Conservation (phyloP, 352 stramenopile genomes). For the Phytophthora megakarya region DNA sequence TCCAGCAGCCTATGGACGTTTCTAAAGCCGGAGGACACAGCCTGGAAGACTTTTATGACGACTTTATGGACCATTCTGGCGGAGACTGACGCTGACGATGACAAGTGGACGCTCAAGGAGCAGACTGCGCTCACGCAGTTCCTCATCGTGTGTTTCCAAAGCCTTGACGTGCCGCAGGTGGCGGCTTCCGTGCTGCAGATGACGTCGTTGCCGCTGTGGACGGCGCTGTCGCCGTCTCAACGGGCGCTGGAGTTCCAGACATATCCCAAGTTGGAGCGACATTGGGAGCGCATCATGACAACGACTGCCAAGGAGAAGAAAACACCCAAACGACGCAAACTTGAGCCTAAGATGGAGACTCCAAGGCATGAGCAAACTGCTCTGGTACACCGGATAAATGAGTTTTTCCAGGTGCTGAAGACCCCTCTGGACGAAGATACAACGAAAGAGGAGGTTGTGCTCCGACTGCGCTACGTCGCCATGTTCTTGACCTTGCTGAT, state of each 20-base stretch:
- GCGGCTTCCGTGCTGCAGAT: constrained; percentile 61
- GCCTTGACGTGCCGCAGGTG: constrained; percentile 57
- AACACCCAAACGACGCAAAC: constrained; percentile 42
- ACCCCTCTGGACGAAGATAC: constrained; percentile 32
- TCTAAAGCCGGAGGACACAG: constrained; percentile 24
- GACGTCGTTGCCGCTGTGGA: constrained; percentile 70
- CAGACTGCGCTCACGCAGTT: constrained; percentile 64
- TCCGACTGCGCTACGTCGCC: constrained; percentile 51
- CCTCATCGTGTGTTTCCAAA: constrained; percentile 62
- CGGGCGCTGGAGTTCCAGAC: constrained; percentile 63
- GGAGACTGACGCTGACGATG: constrained; percentile 22
- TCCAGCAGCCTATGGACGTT: constrained; percentile 30
- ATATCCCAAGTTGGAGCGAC: constrained; percentile 68
- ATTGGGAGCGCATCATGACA: constrained; percentile 56
- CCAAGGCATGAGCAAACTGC: constrained; percentile 34
- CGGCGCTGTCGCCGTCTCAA: constrained; percentile 58
- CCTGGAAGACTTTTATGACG: constrained; percentile 46
- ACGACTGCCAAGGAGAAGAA: constrained; percentile 9
- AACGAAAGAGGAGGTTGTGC: constrained; percentile 23
- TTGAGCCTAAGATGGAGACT: constrained; percentile 11
- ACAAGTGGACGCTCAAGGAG: constrained; percentile 58
- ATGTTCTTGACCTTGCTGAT: constrained; percentile 80
- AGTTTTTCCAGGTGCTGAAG: constrained; percentile 52
- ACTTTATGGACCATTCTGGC: constrained; percentile 40
- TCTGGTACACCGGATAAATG: constrained; percentile 43